Evolutionary conservation across 768 basidiomycete genomes (phyloP), one percentile per base, ranked within the genome.

Genomic region (Coprinopsis marcescibilis): DNA sequence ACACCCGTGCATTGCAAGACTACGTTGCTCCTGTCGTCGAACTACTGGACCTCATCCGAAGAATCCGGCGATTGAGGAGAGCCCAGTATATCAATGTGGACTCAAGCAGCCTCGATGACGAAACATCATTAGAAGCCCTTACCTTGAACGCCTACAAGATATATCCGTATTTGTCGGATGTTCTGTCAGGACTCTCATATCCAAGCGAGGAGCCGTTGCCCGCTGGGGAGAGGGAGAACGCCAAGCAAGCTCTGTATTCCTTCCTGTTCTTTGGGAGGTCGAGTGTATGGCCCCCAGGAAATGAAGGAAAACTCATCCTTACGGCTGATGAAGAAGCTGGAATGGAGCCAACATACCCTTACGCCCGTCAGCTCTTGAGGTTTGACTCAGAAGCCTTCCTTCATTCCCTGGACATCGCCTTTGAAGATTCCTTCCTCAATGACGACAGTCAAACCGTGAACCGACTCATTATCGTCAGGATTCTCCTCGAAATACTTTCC

Each of bases 311-410:
- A 55, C 71, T 94, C 7, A 67, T 95, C 29, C 67, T 92, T 42
- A 89, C 90, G 3, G 72, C 81, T 25, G 79, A 84, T 48, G 82
- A 86, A 51, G 82, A 86, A 13, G 84, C 79, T 7, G 83, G 82
- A 0, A 62, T 73, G 10, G 91, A 93, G 58, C 86, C 85, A 27
- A 85, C 90, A 0, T 96, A 93, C 57, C 95, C 93, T 2, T 96
- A 98, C 55, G 78, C 85, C 21, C 82, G 87, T 5, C 71, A 89
- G 11, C 69, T 98, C 1, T 75, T 98, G 5, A 79, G 74, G 5
- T 95, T 94, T 59, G 93, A 98, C 59, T 77, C 95, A 8, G 96
- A 99, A 63, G 88, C 91, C 0, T 88, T 94, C 60, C 79, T 99
- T 8, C 92, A 99, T 60, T 81, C 88, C 2, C 72, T 99, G 51